A percentile compares a stretch with the other conserved stretches of the same genome.
These are phyloP conservation scores for Suillus spraguei DNA, from an alignment of 768 basidiomycete genomes.

Conservation along the genomic window DNA sequence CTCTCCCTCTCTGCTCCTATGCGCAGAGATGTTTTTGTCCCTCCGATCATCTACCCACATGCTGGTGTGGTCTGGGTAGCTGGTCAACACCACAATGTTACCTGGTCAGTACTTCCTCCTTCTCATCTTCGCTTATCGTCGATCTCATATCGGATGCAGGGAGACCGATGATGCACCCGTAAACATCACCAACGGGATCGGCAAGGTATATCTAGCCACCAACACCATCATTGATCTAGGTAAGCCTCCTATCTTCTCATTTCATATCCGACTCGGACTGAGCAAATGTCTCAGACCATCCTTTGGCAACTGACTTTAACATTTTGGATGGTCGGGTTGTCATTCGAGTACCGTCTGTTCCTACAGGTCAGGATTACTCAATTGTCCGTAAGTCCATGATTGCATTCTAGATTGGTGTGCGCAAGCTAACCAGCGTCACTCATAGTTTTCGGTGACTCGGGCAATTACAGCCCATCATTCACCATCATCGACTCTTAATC, in stretches of 20 bases:
- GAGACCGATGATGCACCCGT: conserved; percentile 28
- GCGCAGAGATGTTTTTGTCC: conserved; percentile 28
- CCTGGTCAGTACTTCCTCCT: conserved; percentile 27
- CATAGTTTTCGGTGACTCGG: conserved; percentile 38
- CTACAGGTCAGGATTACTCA: conserved; percentile 31
- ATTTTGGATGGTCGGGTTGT: conserved; percentile 29
- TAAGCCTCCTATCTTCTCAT: conserved; percentile 19
- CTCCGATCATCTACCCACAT: conserved; percentile 28
- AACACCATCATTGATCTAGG: conserved; percentile 24
- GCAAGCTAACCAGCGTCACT: conserved; percentile 11
- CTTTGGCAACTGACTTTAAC: conserved; percentile 30
- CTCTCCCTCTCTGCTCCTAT: conserved; percentile 17
- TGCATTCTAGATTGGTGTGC: neutral
- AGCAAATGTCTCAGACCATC: conserved; percentile 20
- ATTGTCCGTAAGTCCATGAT: conserved; percentile 30
- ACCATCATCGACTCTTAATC: conserved; percentile 20
- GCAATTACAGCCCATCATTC: conserved; percentile 30
- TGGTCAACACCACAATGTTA: conserved; percentile 26
- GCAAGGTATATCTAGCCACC: conserved; percentile 31
- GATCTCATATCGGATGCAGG: conserved; percentile 26
- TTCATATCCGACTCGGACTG: conserved; percentile 6
- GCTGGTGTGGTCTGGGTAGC: conserved; percentile 25
- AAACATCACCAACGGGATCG: conserved; percentile 35
- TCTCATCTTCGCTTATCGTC: neutral
- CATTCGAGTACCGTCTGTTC: conserved; percentile 33